phyloP scores from a whole-genome alignment of 2,329 filamentous ascomycete genomes.

The Hypoxylon sp. region DNA sequence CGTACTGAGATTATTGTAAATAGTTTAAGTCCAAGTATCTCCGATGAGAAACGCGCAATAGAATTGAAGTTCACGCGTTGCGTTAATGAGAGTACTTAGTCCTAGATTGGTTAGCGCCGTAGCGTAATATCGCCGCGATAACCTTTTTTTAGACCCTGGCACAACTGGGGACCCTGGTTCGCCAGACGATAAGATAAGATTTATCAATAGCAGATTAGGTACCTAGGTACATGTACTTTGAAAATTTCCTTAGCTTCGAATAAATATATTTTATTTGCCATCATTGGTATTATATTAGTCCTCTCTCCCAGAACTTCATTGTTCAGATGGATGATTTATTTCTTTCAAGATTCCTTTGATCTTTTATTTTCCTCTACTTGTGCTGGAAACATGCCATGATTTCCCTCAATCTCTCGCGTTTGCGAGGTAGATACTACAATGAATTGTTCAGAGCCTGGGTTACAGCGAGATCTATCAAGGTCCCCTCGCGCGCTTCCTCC shows the following conservation, averaged over 20 bases:
- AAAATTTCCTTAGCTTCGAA: slow-evolving; percentile 27
- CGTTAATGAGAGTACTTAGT: slow-evolving; percentile 28
- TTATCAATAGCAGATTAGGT: slow-evolving; percentile 1
- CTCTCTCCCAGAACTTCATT: not conserved
- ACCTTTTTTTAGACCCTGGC: not conserved
- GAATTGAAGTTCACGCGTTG: slow-evolving; percentile 37
- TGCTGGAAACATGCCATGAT: slow-evolving; percentile 51
- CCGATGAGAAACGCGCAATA: slow-evolving; percentile 27
- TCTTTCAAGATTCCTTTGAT: slow-evolving; percentile 11
- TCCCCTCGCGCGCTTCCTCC: slow-evolving; percentile 63
- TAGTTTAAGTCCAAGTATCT: not conserved
- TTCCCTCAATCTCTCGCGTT: slow-evolving; percentile 49
- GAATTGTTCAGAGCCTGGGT: slow-evolving; percentile 39
- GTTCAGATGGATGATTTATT: slow-evolving; percentile 13
- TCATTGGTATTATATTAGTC: slow-evolving; percentile 3
- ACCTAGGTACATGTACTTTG: slow-evolving; percentile 9
- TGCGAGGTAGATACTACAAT: slow-evolving; percentile 51
- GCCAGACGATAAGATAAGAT: slow-evolving; percentile 17
- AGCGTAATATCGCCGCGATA: slow-evolving; percentile 2
- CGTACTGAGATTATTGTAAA: not conserved
- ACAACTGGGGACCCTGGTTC: too few species aligned
- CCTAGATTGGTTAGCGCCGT: slow-evolving; percentile 10
- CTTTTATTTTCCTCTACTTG: slow-evolving; percentile 17
- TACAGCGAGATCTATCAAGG: slow-evolving; percentile 25
- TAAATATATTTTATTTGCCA: slow-evolving; percentile 16